Evolutionary conservation across 306 rosid genomes (phyloP).

Genomic region (Acacia melanoxylon): DNA sequence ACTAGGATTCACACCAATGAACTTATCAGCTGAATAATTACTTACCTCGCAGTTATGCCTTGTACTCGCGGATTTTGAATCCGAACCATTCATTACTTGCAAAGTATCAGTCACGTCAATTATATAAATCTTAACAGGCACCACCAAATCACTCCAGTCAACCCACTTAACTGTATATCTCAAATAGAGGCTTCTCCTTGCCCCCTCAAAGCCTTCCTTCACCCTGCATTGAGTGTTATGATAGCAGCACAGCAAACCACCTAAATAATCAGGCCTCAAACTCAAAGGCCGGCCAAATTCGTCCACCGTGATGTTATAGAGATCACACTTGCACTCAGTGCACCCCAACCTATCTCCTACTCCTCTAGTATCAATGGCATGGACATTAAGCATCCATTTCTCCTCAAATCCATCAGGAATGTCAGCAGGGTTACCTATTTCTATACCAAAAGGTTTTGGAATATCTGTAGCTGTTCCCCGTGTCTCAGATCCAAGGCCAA

Average conservation of each 20-base stretch:
- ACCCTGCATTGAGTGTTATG: conserved; percentile 57
- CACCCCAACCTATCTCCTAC: conserved; percentile 59
- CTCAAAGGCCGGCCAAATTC: conserved; percentile 37
- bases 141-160: conserved; percentile 60
- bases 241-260: conserved; percentile 67
- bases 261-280: conserved; percentile 45
- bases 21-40: conserved; percentile 5
- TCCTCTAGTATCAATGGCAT: conserved; percentile 77
- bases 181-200: conserved; percentile 57
- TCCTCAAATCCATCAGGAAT: conserved; percentile 70
- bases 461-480: conserved; percentile 53
- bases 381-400: conserved; percentile 69
- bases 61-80: neutral
- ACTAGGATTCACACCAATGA: neutral
- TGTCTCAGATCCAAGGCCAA: conserved; percentile 76
- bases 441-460: conserved; percentile 75
- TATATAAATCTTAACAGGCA: conserved; percentile 71
- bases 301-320: conserved; percentile 62
- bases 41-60: conserved; percentile 56
- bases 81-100: conserved; percentile 20
- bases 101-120: conserved; percentile 66
- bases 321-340: conserved; percentile 67
- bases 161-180: conserved; percentile 75
- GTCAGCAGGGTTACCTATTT: conserved; percentile 59
- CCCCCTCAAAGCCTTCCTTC: conserved; percentile 49